phyloP scores from a whole-genome alignment of 2,329 filamentous ascomycete species.

The Tympanopsis confertula region DNA sequence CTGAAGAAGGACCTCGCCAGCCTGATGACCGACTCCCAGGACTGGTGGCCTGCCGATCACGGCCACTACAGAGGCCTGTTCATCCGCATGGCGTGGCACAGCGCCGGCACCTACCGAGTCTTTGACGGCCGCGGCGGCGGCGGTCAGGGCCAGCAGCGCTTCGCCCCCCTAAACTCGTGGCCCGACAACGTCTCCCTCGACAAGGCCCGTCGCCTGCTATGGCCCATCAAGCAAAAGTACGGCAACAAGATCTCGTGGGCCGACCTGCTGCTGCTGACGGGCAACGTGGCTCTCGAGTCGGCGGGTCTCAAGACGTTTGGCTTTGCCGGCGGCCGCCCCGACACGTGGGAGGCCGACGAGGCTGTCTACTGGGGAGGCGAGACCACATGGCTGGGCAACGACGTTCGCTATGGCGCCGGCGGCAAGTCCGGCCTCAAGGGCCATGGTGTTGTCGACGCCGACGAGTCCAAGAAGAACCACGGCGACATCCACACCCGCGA shows the following conservation, averaged over 20 bases:
- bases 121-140: slow-evolving; percentile 65
- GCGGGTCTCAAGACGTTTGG: slow-evolving; percentile 67
- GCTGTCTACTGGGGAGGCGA: slow-evolving; percentile 69
- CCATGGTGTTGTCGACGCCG: slow-evolving; percentile 15
- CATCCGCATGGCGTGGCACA: slow-evolving; percentile 73
- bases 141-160: slow-evolving; percentile 66
- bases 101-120: slow-evolving; percentile 67
- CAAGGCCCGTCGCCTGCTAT: slow-evolving; percentile 69
- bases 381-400: slow-evolving; percentile 64
- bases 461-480: slow-evolving; percentile 23
- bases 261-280: slow-evolving; percentile 59
- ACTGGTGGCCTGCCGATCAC: slow-evolving; percentile 74
- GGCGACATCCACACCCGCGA: slow-evolving; percentile 41
- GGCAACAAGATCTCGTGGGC: slow-evolving; percentile 75
- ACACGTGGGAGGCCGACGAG: slow-evolving; percentile 68
- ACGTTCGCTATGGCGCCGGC: slow-evolving; percentile 52
- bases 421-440: too few relatives aligned
- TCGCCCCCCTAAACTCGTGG: slow-evolving; percentile 73
- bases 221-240: slow-evolving; percentile 78
- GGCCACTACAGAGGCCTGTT: slow-evolving; percentile 74
- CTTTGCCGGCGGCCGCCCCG: slow-evolving; percentile 60
- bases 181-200: slow-evolving; percentile 69
- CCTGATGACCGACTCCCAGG: slow-evolving; percentile 68
- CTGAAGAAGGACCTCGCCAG: slow-evolving; percentile 64
- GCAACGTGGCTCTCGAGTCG: slow-evolving; percentile 66